phyloP scores from a whole-genome alignment of 23 red algal species.

The Agarophyton chilense region DNA sequence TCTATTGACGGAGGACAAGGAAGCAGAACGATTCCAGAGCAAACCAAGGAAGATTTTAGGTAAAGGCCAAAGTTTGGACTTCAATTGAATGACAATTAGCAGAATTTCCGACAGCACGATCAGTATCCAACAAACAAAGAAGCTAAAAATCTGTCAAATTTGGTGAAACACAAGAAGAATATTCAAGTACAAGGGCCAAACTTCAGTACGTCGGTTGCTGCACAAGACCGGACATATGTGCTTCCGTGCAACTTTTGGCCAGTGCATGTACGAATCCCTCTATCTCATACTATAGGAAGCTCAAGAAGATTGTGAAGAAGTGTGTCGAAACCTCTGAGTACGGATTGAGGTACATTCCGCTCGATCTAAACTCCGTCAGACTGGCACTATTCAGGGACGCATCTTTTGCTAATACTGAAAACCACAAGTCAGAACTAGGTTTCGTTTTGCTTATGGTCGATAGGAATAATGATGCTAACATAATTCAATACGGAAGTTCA shows the following conservation, averaged over 20 bases:
- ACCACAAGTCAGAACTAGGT: not conserved
- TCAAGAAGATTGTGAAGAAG: not conserved
- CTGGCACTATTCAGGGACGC: conserved; percentile 1
- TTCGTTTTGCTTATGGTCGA: conserved; percentile 1
- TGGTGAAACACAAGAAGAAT: not conserved
- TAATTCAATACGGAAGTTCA: conserved; percentile 35
- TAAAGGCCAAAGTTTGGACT: not conserved
- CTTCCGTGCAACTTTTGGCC: conserved; percentile 25
- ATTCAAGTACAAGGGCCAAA: not conserved
- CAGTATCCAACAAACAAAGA: not conserved
- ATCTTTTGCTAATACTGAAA: conserved; percentile 8
- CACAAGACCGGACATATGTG: not conserved
- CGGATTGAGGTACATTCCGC: not conserved
- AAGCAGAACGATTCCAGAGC: not conserved
- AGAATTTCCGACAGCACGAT: not conserved
- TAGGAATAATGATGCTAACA: not conserved
- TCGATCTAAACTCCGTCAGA: not conserved
- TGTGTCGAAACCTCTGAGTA: not conserved
- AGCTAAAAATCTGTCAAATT: not conserved
- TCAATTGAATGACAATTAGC: not conserved
- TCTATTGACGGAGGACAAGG: conserved; percentile 24
- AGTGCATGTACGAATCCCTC: not conserved
- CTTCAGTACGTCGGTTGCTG: conserved; percentile 35
- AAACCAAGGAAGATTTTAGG: not conserved
- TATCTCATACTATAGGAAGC: not conserved